Evolutionary conservation across 495 filamentous ascomycete genomes (phyloP), one percentile per base, ranked within the genome.

Genomic region (Aspergillus hancockii): DNA sequence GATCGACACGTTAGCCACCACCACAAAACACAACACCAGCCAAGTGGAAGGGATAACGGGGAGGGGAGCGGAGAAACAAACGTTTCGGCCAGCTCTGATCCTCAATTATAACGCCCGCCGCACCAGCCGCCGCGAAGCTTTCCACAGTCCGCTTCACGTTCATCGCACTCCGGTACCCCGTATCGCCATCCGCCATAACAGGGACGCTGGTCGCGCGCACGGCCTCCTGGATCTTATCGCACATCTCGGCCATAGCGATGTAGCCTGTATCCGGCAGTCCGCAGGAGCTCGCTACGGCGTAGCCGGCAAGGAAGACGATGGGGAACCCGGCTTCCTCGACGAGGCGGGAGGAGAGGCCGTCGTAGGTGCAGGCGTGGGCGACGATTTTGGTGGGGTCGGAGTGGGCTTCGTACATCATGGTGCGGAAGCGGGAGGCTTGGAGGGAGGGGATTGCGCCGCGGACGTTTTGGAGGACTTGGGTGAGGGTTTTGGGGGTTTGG

Each of bases 211-310:
- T 72, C 25, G 73, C 70, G 2, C 73, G 64, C 13, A 66, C 67
- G 0, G 64, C 62, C 51, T 78, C 71, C 50, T 74, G 73, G 52
- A 76, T 74, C 58, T 70, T 74, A 22, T 69, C 63, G 55, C 70
- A 75, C 71, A 80, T 73, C 53, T 80, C 75, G 23, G 63, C 63
- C 65, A 77, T 74, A 7, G 73, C 75, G 28, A 78, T 76, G 49
- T 79, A 77, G 25, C 75, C 75, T 3, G 75, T 74, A 53, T 79
- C 75, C n/a, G 75, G 74, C 0, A 79, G 67, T 16, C 75, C 72
- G 23, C 66, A 66, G 21, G 72, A 59, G 23, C 62, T 69, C 3
- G 74, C 54, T 1, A 76, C 70, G 1, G 70, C 65, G 58, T 71
- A 76, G 0, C 74, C 71, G 6, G 70, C 67, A 0, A 76, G 59